Evolutionary conservation across 2,329 filamentous ascomycete genomes (phyloP).

Genomic region (Colletotrichum sp.): DNA sequence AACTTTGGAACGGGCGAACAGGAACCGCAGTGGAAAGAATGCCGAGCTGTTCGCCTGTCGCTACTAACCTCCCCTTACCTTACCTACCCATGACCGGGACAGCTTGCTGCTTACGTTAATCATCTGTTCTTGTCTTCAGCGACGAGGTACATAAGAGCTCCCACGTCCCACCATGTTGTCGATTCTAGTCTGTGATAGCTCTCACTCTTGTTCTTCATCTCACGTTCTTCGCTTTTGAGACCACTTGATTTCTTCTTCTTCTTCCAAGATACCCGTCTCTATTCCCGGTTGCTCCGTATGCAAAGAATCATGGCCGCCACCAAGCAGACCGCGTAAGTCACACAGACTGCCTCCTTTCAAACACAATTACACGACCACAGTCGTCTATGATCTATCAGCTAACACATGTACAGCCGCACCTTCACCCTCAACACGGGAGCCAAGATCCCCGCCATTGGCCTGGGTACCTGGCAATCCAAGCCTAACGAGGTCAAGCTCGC

Average conservation of each 20-base stretch:
- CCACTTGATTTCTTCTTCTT: not conserved
- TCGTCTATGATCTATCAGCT: not conserved
- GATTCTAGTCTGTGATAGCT: not conserved
- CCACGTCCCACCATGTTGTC: not conserved
- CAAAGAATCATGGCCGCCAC: slow-evolving; percentile 9
- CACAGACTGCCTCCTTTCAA: not conserved
- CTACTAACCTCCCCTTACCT: not conserved
- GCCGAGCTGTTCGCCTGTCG: not conserved
- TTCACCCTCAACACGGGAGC: slow-evolving; percentile 77
- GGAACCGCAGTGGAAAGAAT: not conserved
- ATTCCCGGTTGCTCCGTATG: not conserved
- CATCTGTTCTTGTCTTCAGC: not conserved
- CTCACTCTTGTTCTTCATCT: not conserved
- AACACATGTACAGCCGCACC: slow-evolving; percentile 45
- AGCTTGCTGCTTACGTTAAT: not conserved
- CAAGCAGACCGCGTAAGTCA: slow-evolving; percentile 17
- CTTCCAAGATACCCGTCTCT: not conserved
- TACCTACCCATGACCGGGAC: not conserved
- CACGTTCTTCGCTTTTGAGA: not conserved
- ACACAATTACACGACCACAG: not conserved
- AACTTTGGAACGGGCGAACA: not conserved
- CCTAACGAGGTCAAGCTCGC: slow-evolving; percentile 73
- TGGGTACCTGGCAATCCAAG: slow-evolving; percentile 81
- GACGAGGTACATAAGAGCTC: slow-evolving; percentile 12
- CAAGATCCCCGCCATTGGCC: slow-evolving; percentile 77